A percentile compares a stretch with the other conserved stretches of the same genome.
These are phyloP conservation scores for Cladophialophora exuberans DNA, from an alignment of 2,329 filamentous ascomycete species.

Conservation along the genomic window DNA sequence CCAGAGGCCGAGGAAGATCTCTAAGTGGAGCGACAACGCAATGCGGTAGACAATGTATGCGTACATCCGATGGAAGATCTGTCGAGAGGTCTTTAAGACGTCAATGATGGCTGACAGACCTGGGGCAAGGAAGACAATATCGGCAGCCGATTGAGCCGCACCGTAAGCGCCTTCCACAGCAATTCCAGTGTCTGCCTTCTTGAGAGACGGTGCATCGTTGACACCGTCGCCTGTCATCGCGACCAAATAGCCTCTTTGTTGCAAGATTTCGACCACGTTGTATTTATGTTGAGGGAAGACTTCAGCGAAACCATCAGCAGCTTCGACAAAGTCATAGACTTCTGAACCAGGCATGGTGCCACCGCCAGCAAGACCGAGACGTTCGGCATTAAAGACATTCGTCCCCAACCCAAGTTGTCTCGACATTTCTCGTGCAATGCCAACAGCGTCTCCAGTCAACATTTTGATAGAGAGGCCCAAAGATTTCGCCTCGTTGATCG, in stretches of 20 bases:
- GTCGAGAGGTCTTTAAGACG: constrained; percentile 86
- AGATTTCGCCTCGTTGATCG: constrained; percentile 84
- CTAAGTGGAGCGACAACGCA: constrained; percentile 84
- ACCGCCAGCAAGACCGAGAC: constrained; percentile 84
- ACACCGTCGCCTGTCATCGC: constrained; percentile 97
- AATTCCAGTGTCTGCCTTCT: constrained; percentile 96
- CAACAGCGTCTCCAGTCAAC: constrained; percentile 92
- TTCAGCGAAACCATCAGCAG: constrained; percentile 91
- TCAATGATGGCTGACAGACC: constrained; percentile 92
- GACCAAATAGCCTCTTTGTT: constrained; percentile 90
- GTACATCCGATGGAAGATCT: constrained; percentile 97
- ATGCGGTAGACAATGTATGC: constrained; percentile 96
- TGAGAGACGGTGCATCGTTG: constrained; percentile 89
- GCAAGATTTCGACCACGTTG: constrained; percentile 88
- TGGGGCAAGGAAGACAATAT: constrained; percentile 91
- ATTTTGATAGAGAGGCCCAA: constrained; percentile 93
- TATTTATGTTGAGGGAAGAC: constrained; percentile 97
- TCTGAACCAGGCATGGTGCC: constrained; percentile 88
- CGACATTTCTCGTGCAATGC: constrained; percentile 88
- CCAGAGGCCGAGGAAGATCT: constrained; percentile 90
- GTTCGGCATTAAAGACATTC: constrained; percentile 92
- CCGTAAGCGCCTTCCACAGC: constrained; percentile 91
- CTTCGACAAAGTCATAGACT: constrained; percentile 94
- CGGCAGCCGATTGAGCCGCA: constrained; percentile 85
- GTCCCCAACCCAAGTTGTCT: constrained; percentile 89